phyloP scores from a whole-genome alignment of 192 early-diverging fungal genomes.

The Podila minutissima region DNA sequence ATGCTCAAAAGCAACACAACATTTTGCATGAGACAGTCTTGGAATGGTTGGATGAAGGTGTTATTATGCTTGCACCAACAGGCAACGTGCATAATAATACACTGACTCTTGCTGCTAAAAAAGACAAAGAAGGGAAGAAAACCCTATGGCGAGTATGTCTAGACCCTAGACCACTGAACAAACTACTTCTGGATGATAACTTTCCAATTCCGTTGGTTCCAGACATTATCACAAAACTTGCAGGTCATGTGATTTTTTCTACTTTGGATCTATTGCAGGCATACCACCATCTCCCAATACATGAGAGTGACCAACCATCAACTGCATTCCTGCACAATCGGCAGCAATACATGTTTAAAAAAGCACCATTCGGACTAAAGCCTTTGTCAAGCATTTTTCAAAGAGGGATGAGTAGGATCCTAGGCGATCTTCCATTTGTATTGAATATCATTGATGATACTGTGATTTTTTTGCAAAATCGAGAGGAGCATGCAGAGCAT shows the following conservation, averaged over 20 bases:
- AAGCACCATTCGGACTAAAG: conserved; percentile 38
- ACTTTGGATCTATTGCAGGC: conserved; percentile 17
- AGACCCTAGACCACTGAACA: conserved; percentile 23
- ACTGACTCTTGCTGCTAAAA: conserved; percentile 23
- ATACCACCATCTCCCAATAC: background rate
- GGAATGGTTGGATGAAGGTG: conserved; percentile 10
- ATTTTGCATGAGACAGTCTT: background rate
- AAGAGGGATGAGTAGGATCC: conserved; percentile 15
- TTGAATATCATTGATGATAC: conserved; percentile 23
- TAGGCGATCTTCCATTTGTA: conserved; percentile 31
- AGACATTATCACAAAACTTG: conserved; percentile 11
- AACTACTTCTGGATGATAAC: conserved; percentile 7
- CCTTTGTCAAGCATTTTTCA: conserved; percentile 20
- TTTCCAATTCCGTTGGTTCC: conserved; percentile 20
- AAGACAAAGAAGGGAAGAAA: conserved; percentile 16
- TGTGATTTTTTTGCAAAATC: conserved; percentile 13
- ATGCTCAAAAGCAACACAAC: conserved; percentile 3
- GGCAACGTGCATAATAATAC: conserved; percentile 13
- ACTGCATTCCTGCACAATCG: conserved; percentile 21
- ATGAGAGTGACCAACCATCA: conserved; percentile 13
- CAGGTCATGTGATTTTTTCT: conserved; percentile 6
- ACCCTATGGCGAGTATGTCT: conserved; percentile 17
- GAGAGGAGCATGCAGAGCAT: conserved; percentile 3
- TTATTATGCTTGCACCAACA: background rate
- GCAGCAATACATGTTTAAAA: conserved; percentile 25